These are phyloP conservation scores for Musa schizocarpa DNA, from an alignment of 176 grass and related monocot species.

Conservation along the genomic window DNA sequence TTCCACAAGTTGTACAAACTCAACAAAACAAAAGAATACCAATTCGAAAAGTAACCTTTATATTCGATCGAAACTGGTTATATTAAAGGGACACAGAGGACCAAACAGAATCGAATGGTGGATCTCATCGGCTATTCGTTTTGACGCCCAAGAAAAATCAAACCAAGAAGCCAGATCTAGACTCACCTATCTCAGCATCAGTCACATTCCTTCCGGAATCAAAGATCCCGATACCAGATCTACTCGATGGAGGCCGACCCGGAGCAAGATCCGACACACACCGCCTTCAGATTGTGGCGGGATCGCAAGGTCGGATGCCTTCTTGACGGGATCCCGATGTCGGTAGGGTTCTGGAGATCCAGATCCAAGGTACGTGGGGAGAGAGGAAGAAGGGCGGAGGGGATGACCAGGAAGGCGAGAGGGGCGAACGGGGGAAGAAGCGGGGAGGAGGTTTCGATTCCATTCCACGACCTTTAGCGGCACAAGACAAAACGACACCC, in stretches of 20 bases:
- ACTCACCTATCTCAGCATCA: neutral
- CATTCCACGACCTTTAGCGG: neutral
- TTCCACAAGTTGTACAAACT: no score
- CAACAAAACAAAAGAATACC: neutral
- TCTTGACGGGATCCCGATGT: neutral
- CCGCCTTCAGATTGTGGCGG: neutral
- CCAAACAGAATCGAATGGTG: no score
- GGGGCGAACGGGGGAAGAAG: neutral
- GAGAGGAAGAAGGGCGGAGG: neutral
- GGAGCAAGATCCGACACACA: neutral
- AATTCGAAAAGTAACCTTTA: neutral
- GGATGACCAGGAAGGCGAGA: neutral
- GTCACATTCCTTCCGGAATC: neutral
- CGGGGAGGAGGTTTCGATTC: neutral
- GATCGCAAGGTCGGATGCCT: neutral
- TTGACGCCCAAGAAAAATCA: neutral
- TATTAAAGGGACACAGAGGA: no score
- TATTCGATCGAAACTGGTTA: no score
- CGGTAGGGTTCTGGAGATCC: slow-evolving; percentile 1
- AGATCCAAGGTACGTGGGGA: neutral
- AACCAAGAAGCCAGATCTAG: neutral
- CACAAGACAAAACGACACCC: neutral
- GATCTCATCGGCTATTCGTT: no score
- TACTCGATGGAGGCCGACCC: neutral
- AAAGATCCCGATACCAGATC: neutral